A percentile compares a stretch with the other conserved stretches of the same genome.
phyloP scores from a whole-genome alignment of 73 alveolate genomes.

The Tetrahymena elliotti region DNA sequence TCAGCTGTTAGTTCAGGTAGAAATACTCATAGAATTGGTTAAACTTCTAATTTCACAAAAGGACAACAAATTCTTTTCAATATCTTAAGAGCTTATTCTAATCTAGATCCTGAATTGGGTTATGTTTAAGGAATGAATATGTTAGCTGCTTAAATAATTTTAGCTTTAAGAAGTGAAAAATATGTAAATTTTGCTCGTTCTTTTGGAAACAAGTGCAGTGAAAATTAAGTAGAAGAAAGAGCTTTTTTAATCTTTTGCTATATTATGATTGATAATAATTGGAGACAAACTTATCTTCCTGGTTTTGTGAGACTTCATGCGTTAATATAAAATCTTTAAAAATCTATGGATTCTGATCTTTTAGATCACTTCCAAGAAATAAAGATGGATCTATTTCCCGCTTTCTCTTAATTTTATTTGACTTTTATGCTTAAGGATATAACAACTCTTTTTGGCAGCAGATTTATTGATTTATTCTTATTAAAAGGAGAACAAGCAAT shows the following conservation, averaged over 20 bases:
- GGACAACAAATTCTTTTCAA: background rate
- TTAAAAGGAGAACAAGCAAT: slow-evolving; percentile 5
- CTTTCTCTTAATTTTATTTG: background rate
- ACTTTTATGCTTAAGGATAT: slow-evolving; percentile 2
- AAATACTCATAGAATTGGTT: background rate
- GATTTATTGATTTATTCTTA: slow-evolving; percentile 29
- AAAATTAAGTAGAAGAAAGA: background rate
- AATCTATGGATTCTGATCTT: slow-evolving; percentile 6
- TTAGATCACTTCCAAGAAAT: slow-evolving; percentile 9
- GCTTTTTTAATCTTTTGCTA: background rate
- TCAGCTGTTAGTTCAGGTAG: background rate
- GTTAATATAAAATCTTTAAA: background rate
- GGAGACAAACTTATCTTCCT: background rate
- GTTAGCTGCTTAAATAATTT: slow-evolving; percentile 6
- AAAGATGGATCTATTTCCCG: background rate
- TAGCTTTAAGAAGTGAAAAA: slow-evolving; percentile 6
- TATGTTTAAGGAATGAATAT: slow-evolving; percentile 42
- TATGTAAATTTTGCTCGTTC: background rate
- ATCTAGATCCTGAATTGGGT: slow-evolving; percentile 2
- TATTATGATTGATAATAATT: slow-evolving; percentile 8
- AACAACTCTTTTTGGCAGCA: slow-evolving; percentile 10
- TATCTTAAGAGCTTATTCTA: slow-evolving; percentile 20
- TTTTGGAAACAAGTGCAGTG: slow-evolving; percentile 1
- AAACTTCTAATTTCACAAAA: background rate
- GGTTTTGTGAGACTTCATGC: background rate